Conservation (phyloP, 2,329 filamentous ascomycete species). For the Curvularia hawaiiensis region DNA sequence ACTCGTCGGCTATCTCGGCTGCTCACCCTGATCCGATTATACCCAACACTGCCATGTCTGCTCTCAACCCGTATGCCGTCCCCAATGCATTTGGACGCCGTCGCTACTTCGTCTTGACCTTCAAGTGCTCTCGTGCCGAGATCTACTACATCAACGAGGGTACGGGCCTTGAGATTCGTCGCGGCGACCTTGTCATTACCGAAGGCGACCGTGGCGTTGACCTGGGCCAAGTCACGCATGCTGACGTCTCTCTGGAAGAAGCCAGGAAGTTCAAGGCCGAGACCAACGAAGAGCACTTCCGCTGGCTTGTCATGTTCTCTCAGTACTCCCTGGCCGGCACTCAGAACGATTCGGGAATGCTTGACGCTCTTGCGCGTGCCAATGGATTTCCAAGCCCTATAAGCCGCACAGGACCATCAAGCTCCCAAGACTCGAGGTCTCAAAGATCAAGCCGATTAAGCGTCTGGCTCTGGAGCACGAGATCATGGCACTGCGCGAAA, state of each 20-base stretch:
- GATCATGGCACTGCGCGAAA: constrained; percentile 85
- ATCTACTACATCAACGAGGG: constrained; percentile 98
- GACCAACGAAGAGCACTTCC: constrained; percentile 94
- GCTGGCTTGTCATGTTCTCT: constrained; percentile 99
- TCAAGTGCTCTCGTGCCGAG: constrained; percentile 94
- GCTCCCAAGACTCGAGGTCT: constrained; percentile 63
- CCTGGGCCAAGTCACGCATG: constrained; percentile 86
- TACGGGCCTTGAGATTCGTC: constrained; percentile 86
- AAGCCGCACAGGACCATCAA: constrained; percentile 54
- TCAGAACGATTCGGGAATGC: constrained; percentile 57
- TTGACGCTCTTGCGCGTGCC: constrained; percentile 46
- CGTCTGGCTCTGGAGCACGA: constrained; percentile 91
- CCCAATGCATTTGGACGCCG: constrained; percentile 39
- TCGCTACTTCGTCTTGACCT: constrained; percentile 82
- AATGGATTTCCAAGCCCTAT: constrained; percentile 38
- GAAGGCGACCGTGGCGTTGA: constrained; percentile 97
- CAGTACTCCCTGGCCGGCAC: constrained; percentile 54
- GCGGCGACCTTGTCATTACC: constrained; percentile 93
- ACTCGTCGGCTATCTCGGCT: constrained; percentile 43
- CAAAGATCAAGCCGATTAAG: constrained; percentile 94
- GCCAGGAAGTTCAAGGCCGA: constrained; percentile 90
- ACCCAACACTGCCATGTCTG: constrained; percentile 27
- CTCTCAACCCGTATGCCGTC: constrained; percentile 43
- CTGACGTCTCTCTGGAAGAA: constrained; percentile 84
- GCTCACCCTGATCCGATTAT: constrained; percentile 43